Evolutionary conservation across 164 flowering plant genomes (phyloP), one percentile per base, ranked within the genome.

Genomic region (Sextonia rubra): DNA sequence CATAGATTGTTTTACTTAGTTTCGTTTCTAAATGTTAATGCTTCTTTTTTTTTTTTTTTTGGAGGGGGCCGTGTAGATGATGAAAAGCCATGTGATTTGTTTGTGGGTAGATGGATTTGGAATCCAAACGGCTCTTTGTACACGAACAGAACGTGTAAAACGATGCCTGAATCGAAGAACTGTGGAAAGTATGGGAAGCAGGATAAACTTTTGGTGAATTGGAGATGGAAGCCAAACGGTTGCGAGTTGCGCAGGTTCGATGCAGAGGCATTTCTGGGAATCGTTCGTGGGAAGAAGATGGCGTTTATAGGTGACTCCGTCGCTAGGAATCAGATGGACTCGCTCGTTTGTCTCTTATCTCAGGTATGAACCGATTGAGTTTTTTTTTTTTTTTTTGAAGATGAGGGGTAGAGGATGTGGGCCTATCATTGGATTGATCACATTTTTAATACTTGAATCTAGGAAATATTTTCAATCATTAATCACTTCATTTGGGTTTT

Each of bases 161-260:
- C 74, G 14, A 68, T 85, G 2, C 81, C 82, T 0, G 75, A 69
- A 12, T 73, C 76, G 26, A 81, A 78, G 64, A 83, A 83, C 58
- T 85, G 88, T 74, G 76, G 75, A 2, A 75, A 69, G 69, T 12
- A 83, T 78, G 88, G 88, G 23, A 81, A 83, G 73, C 47, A 22
- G 2, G 84, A 85, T 72, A 14, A 18, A 9, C 79, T 71, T 58
- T 85, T 56, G 68, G 12, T 83, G 66, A 44, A 81, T 17, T 83
- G 86, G 88, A 80, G 86, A 77, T 85, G 88, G 88, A 83, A 83
- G 48, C 88, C 88, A 12, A 58, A 81, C 26, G 72, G 49, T 2
- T 85, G 88, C 68, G 76, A 80, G 9, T 74, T 85, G 15, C 82
- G 80, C 12, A 76, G 81, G 37, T 83, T 85, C 64, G 78, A 78